Percentiles rank a stretch among this genome's conserved stretches.
These are phyloP conservation scores for Phlebopus sp. DNA, from an alignment of 1,284 basidiomycete species.

Conservation along the genomic window DNA sequence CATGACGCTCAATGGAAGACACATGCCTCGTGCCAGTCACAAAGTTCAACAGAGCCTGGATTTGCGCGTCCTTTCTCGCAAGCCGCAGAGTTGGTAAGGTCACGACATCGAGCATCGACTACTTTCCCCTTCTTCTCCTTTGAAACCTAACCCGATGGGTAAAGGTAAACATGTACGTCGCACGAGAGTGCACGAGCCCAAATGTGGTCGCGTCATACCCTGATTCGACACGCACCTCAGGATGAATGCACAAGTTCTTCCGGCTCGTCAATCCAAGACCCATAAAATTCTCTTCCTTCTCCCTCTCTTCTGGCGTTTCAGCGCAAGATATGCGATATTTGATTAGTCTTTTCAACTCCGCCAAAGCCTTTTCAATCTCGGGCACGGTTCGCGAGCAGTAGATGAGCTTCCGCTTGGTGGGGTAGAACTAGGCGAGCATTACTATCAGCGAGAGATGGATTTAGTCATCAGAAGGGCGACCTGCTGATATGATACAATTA, in stretches of 20 bases:
- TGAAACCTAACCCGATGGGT: slow-evolving; percentile 58
- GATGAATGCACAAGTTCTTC: slow-evolving; percentile 96
- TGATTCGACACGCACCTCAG: slow-evolving; percentile 61
- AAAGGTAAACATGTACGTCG: background rate
- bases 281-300: slow-evolving; percentile 81
- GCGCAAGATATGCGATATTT: slow-evolving; percentile 76
- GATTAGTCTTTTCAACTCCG: slow-evolving; percentile 95
- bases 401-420: slow-evolving; percentile 89
- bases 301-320: slow-evolving; percentile 71
- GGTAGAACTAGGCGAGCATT: slow-evolving; percentile 68
- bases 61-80: slow-evolving; percentile 86
- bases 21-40: slow-evolving; percentile 92
- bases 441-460: slow-evolving; percentile 1
- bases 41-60: slow-evolving; percentile 91
- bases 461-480: slow-evolving; percentile 38
- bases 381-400: slow-evolving; percentile 99
- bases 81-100: slow-evolving; percentile 85
- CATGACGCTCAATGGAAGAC: slow-evolving; percentile 3
- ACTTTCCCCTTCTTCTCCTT: slow-evolving; percentile 98
- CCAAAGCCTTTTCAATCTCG: slow-evolving; percentile 98
- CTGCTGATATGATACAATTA: slow-evolving; percentile 98
- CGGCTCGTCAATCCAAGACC: slow-evolving; percentile 93
- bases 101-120: slow-evolving; percentile 95
- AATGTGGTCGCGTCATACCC: background rate
- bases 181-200: background rate